Conservation (phyloP, 164 flowering plant genomes). For the Akebia trifoliata region DNA sequence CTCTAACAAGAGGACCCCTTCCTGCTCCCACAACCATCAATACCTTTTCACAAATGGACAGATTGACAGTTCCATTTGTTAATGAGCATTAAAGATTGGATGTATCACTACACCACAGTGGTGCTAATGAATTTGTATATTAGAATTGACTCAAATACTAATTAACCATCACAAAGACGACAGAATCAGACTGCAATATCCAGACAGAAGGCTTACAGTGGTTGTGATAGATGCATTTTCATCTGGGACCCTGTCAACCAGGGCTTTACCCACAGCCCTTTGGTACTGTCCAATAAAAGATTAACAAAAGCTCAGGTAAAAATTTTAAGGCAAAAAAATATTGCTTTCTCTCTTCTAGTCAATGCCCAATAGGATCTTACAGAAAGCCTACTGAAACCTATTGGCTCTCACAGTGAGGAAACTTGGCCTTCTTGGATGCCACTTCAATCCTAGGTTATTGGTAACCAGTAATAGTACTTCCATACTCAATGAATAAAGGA, state of each 20-base stretch:
- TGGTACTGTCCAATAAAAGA: conserved; percentile 52
- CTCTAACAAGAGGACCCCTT: conserved; percentile 97
- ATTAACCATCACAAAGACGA: no score
- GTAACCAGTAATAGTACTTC: no score
- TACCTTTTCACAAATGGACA: conserved; percentile 41
- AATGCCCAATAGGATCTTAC: neutral
- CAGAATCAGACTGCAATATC: neutral
- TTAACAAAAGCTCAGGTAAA: neutral
- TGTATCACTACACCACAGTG: neutral
- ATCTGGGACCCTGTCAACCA: conserved; percentile 79
- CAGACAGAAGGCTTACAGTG: conserved; percentile 46
- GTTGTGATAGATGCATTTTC: conserved; percentile 52
- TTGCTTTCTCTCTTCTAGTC: neutral
- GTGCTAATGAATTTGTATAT: neutral
- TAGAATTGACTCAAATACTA: no score
- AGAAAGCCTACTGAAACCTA: neutral
- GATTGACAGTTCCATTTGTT: neutral
- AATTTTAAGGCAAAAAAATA: no score
- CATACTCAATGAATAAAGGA: no score
- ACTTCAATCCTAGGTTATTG: no score
- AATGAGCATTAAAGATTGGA: neutral
- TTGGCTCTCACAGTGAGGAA: no score
- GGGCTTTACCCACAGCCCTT: conserved; percentile 81
- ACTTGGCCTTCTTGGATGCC: no score
- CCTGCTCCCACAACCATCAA: conserved; percentile 99